Evolutionary conservation across 768 basidiomycete genomes (phyloP), one percentile per base, ranked within the genome.

Genomic region (Amanita subjunquillea): DNA sequence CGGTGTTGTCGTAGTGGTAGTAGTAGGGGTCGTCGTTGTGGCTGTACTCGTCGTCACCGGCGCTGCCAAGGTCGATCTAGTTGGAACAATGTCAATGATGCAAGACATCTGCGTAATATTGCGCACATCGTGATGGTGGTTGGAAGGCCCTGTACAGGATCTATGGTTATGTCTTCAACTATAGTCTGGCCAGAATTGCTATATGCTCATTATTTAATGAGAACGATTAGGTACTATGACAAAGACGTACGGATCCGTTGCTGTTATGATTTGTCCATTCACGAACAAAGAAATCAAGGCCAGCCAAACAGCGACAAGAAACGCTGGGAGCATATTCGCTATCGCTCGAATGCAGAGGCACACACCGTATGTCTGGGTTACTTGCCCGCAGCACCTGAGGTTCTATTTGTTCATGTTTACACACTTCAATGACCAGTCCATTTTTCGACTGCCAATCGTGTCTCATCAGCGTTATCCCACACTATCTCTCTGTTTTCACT

Each of bases 221-320:
- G 40, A 50, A 12, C 54, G 17, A 9, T 32, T 17, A 36, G 25
- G 9, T 38, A 29, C 17, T 22, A 37, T 10, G 23, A 29, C 47
- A 34, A 29, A 9, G 45, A 62, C 79, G 51, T 63, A 83, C 82
- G 48, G 60, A 58, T 82, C 67, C n/a, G 66, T 59, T 30, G 66
- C 65, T 0, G 80, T 83, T 30, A 64, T 34, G 0, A 74, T 75
- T 69, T 82, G 82, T 34, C 76, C 74, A 53, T 66, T 34, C 8
- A 57, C 62, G 29, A 58, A 40, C 29, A 62, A 48, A 38, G 57
- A 47, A 44, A 65, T 48, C 34, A 65, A 51, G 42, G 59, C 50
- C 22, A 32, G 22, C 44, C 42, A 53, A 32, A 34, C n/a, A 55
- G 58, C 48, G 48, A 15, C 8, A 37, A 58, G 52, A 48, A 36